phyloP scores from a whole-genome alignment of 495 filamentous ascomycete species.

The Lepidopterella palustris region DNA sequence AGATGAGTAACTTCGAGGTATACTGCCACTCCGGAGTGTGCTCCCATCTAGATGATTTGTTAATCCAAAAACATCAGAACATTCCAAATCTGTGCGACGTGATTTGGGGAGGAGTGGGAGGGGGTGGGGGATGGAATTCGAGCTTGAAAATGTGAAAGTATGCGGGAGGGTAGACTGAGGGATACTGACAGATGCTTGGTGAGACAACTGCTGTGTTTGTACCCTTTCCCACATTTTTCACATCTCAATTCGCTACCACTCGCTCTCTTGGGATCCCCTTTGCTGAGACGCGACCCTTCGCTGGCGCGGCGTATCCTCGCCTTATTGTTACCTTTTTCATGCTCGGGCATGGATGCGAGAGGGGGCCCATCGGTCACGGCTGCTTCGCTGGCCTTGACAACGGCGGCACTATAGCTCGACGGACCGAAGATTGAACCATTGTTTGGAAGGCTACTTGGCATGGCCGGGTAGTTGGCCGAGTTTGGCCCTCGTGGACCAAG shows the following conservation, averaged over 20 bases:
- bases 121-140: slow-evolving; percentile 14
- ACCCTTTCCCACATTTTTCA: slow-evolving; percentile 98
- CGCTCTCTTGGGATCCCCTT: slow-evolving; percentile 66
- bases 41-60: slow-evolving; percentile 76
- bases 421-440: slow-evolving; percentile 29
- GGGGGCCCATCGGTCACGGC: slow-evolving; percentile 45
- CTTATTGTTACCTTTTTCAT: slow-evolving; percentile 46
- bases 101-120: too few species aligned
- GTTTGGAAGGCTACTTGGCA: slow-evolving; percentile 37
- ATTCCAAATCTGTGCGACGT: slow-evolving; percentile 25
- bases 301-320: slow-evolving; percentile 72
- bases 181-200: slow-evolving; percentile 99
- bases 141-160: slow-evolving; percentile 25
- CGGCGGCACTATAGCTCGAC: slow-evolving; percentile 14
- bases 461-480: slow-evolving; percentile 26
- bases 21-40: slow-evolving; percentile 97
- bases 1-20: slow-evolving; percentile 96
- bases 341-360: slow-evolving; percentile 32
- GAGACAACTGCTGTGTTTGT: slow-evolving; percentile 99
- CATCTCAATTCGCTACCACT: slow-evolving; percentile 82
- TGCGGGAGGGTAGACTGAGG: slow-evolving; percentile 32
- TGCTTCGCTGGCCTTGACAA: slow-evolving; percentile 26
- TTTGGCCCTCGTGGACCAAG: slow-evolving; percentile 23
- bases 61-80: slow-evolving; percentile 41
- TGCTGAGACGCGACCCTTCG: slow-evolving; percentile 73